Percentiles rank a stretch among this genome's conserved stretches.
phyloP scores from a whole-genome alignment of 306 rosid genomes.

The Cucurbita maxima region DNA sequence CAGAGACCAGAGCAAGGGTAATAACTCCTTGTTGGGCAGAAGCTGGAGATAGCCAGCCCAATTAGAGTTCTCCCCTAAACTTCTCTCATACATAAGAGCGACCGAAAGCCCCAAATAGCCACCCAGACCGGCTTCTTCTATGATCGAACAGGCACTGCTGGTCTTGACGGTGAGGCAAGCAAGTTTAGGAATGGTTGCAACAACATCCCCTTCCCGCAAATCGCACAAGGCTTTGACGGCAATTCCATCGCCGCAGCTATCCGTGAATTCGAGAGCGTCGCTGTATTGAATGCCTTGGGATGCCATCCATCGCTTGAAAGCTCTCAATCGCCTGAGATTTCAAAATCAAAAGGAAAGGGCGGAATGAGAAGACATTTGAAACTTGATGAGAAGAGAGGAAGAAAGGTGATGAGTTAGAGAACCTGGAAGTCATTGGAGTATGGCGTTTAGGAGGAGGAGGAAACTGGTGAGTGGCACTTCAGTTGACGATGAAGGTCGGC shows the following conservation, averaged over 20 bases:
- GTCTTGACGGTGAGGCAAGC: constrained; percentile 63
- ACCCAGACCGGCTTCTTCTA: constrained; percentile 32
- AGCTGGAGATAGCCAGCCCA: constrained; percentile 70
- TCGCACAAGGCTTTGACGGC: constrained; percentile 40
- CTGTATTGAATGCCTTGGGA: constrained; percentile 45
- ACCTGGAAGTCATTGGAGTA: neutral
- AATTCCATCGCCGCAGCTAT: constrained; percentile 32
- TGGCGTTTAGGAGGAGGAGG: neutral
- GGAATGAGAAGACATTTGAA: neutral
- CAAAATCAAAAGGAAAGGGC: neutral
- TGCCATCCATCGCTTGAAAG: constrained; percentile 86
- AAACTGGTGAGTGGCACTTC: neutral
- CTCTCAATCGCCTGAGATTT: constrained; percentile 50
- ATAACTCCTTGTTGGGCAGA: constrained; percentile 40
- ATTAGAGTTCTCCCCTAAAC: constrained; percentile 43
- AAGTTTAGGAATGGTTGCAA: constrained; percentile 65
- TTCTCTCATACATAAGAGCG: constrained; percentile 75
- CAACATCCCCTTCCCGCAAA: constrained; percentile 54
- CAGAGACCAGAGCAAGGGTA: constrained; percentile 65
- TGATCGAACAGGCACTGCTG: constrained; percentile 36
- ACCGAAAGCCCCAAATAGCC: constrained; percentile 48
- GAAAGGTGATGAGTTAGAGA: neutral
- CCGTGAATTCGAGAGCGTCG: constrained; percentile 39
- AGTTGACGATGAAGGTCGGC: no score
- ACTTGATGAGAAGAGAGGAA: neutral